A percentile compares a stretch with the other conserved stretches of the same genome.
Conservation (phyloP, 2,329 filamentous ascomycete genomes). For the Boeremia exigua region DNA sequence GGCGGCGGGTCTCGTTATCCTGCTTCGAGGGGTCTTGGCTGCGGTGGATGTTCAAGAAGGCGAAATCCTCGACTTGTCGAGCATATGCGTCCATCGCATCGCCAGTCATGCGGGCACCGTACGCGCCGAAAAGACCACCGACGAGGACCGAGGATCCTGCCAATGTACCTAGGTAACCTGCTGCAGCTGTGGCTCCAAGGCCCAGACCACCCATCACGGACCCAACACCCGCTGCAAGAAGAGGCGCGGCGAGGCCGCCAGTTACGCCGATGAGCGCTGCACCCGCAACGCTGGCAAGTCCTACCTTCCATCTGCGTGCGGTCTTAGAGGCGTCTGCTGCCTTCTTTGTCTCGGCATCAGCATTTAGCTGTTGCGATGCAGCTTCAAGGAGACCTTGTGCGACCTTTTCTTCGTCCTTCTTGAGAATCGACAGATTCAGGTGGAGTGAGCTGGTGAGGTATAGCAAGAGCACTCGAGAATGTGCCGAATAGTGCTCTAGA, state of each 20-base stretch:
- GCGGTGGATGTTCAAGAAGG: constrained; percentile 71
- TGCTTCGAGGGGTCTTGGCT: constrained; percentile 56
- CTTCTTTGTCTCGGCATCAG: constrained; percentile 77
- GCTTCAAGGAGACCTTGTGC: constrained; percentile 76
- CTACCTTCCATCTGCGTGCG: constrained; percentile 79
- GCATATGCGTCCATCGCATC: constrained; percentile 90
- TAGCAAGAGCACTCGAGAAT: constrained; percentile 74
- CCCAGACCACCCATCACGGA: constrained; percentile 78
- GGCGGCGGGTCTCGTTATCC: constrained; percentile 54
- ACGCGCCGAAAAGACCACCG: constrained; percentile 89
- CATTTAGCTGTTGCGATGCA: constrained; percentile 72
- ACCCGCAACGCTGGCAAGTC: constrained; percentile 84
- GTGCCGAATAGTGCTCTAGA: constrained; percentile 76
- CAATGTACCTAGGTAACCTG: constrained; percentile 78
- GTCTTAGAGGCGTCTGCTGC: constrained; percentile 70
- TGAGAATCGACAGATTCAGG: constrained; percentile 68
- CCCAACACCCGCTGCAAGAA: constrained; percentile 80
- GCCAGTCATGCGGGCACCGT: constrained; percentile 79
- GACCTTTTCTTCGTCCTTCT: constrained; percentile 75
- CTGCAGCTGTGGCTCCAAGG: constrained; percentile 74
- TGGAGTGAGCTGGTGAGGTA: constrained; percentile 73
- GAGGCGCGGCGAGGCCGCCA: constrained; percentile 76
- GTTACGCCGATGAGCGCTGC: constrained; percentile 86
- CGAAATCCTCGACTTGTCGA: constrained; percentile 87
- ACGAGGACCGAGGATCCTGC: constrained; percentile 81